phyloP scores from a whole-genome alignment of 192 early-diverging fungal genomes.

The Podila horticola region DNA sequence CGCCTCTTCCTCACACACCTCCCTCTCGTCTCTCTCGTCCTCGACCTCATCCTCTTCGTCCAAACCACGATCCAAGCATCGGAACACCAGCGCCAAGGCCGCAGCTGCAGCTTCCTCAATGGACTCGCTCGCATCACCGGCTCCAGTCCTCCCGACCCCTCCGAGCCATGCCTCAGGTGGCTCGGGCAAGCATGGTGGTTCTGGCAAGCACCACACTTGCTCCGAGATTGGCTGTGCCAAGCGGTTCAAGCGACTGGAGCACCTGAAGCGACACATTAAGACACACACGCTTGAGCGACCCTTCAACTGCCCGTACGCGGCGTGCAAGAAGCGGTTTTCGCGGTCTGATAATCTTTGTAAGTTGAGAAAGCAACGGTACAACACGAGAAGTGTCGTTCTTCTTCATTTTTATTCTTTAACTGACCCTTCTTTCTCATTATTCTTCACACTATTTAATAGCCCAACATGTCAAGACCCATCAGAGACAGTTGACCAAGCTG shows the following conservation, averaged over 20 bases:
- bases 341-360: constrained; percentile 64
- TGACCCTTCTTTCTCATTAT: not conserved
- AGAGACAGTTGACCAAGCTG: constrained; percentile 31
- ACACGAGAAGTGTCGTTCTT: not conserved
- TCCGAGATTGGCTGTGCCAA: constrained; percentile 57
- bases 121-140: not conserved
- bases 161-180: not conserved
- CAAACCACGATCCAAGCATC: not conserved
- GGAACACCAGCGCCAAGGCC: not conserved
- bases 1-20: not conserved
- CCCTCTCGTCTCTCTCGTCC: not conserved
- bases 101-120: not conserved
- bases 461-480: constrained; percentile 69
- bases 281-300: constrained; percentile 70
- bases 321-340: constrained; percentile 67
- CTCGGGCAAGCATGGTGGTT: constrained; percentile 43
- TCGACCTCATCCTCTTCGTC: not conserved
- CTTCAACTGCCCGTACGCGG: constrained; percentile 55
- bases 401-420: not conserved
- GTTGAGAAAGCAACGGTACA: not conserved
- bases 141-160: not conserved
- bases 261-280: constrained; percentile 65
- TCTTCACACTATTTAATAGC: constrained; percentile 27
- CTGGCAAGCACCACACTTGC: constrained; percentile 61
- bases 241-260: constrained; percentile 67